Base-by-base conservation (phyloP, 345 rosid genomes). In the Gossypium turneri region DNA sequence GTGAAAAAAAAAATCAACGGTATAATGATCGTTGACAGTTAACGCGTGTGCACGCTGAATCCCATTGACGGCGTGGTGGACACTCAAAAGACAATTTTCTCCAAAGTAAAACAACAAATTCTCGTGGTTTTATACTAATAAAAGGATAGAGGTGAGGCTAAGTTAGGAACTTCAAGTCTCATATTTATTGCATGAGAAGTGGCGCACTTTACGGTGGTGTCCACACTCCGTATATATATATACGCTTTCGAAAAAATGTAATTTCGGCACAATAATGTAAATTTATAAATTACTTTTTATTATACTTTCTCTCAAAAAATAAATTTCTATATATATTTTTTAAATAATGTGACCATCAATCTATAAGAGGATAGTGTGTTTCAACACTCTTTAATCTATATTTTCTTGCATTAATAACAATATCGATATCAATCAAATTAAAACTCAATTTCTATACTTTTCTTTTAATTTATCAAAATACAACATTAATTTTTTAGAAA, bases 171-270 rank as follows among this genome's bases (percentile, higher is more conserved):
- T 71, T 71, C 41, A 7, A 2, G 2, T 15, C 59, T 47, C 19
- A 72, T 56, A n/a, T 76, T 71, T 74, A 7, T 67, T 78, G 85
- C 86, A 79, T 78, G 85, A 77, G 81, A 73, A 69, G 83, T 79
- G 85, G 85, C 86, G 83, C 86, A 81, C 77, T 71, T 79, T 62
- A 65, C 73, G 83, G 73, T 75, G 74, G 58, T 75, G 81, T 76
- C 78, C 75, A 67, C 82, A 76, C 75, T 70, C 81, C 77, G 80
- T 78, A 78, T 70, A 79, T 77, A 58, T 63, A 9, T 11, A 27
- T 74, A 78, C 70, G 13, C 9, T 73, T 50, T 9, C 38, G 38
- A 34, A 4, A 4, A 34, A 34, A 4, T 29, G 34, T 4, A 34
- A 34, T 34, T 34, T 34, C 38, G 38, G 4, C 7, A 7, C 38